Conservation (phyloP, 148 eudicot species). For the Gaultheria prostrata region DNA sequence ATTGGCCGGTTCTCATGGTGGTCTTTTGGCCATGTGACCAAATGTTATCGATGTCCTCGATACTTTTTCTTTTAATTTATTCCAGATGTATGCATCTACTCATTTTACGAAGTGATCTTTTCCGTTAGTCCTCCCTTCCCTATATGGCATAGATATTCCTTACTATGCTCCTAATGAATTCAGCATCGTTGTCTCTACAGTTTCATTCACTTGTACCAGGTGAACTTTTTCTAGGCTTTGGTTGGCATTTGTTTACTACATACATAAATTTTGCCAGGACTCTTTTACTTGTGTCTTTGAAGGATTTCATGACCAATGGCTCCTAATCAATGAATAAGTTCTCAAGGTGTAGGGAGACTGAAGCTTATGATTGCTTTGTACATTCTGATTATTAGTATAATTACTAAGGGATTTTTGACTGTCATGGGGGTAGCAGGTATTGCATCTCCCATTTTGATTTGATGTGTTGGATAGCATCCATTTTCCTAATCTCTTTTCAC, state of each 20-base stretch:
- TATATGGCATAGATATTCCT: neutral
- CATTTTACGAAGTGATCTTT: neutral
- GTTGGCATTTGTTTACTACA: neutral
- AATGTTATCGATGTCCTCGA: no score
- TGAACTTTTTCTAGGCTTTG: neutral
- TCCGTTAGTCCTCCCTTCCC: neutral
- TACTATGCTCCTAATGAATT: neutral
- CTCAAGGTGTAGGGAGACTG: neutral
- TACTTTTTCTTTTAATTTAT: no score
- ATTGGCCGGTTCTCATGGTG: no score
- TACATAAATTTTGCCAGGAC: neutral
- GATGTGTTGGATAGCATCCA: no score
- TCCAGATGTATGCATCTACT: neutral
- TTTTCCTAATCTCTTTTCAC: no score
- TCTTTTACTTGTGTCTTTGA: neutral
- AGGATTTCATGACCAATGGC: neutral
- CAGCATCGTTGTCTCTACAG: neutral
- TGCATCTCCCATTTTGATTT: no score
- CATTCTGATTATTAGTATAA: neutral
- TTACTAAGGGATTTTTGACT: neutral
- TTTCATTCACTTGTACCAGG: neutral
- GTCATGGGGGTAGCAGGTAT: neutral
- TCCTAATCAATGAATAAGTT: neutral
- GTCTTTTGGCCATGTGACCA: no score
- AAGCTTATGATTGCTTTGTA: neutral